A percentile compares a stretch with the other conserved stretches of the same genome.
Conservation (phyloP, 2,329 filamentous ascomycete species). For the Colletotrichum endophyticum region DNA sequence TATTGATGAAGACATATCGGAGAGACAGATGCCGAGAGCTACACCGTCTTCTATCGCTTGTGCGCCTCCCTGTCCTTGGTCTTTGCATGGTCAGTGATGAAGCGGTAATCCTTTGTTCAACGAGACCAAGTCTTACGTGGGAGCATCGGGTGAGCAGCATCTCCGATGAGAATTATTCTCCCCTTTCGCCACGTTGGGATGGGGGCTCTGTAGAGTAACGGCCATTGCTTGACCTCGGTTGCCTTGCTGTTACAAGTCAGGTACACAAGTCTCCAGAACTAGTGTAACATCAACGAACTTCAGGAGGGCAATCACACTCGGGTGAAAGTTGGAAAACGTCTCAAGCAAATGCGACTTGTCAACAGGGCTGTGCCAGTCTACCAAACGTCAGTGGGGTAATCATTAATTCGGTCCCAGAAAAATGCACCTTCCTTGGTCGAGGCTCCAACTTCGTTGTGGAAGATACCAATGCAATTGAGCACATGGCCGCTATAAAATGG, state of each 20-base stretch:
- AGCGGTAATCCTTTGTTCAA: background rate
- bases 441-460: conserved; percentile 27
- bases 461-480: conserved; percentile 39
- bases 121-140: conserved; percentile 29
- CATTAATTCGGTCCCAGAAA: background rate
- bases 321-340: conserved; percentile 31
- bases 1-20: conserved; percentile 15
- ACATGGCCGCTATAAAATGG: conserved; percentile 27
- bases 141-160: conserved; percentile 43
- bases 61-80: conserved; percentile 42
- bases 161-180: conserved; percentile 36
- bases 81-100: conserved; percentile 4
- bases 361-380: conserved; percentile 23
- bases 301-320: conserved; percentile 28
- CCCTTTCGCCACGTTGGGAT: conserved; percentile 36
- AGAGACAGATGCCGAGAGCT: conserved; percentile 33
- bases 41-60: conserved; percentile 40
- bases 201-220: conserved; percentile 37
- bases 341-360: conserved; percentile 31
- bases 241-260: conserved; percentile 30
- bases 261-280: rapidly evolving
- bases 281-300: conserved; percentile 21
- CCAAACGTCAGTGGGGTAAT: rapidly evolving
- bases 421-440: background rate
- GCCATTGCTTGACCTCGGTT: conserved; percentile 37